Percentiles rank a stretch among this genome's conserved stretches.
These are phyloP conservation scores for Trametopsis cervina DNA, from an alignment of 768 basidiomycete species.

Conservation along the genomic window DNA sequence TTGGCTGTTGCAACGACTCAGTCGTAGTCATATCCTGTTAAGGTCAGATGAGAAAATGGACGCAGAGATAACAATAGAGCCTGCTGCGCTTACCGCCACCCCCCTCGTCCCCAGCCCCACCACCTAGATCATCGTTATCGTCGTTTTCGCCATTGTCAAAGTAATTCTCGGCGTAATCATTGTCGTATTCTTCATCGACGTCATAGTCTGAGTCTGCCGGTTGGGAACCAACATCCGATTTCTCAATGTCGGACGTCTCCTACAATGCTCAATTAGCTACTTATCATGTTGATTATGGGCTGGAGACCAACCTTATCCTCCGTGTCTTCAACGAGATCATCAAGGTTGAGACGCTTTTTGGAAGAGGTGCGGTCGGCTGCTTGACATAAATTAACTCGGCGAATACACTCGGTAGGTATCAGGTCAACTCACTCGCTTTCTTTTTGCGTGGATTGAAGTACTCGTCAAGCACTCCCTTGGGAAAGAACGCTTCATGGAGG, in stretches of 20 bases:
- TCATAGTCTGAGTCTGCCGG: conserved; percentile 70
- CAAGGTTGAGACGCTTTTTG: conserved; percentile 50
- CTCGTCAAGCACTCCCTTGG: conserved; percentile 63
- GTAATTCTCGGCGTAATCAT: conserved; percentile 87
- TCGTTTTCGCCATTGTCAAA: conserved; percentile 87
- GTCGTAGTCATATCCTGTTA: neutral
- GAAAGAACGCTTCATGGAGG: conserved; percentile 73
- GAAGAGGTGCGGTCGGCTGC: conserved; percentile 25
- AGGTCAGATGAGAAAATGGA: neutral
- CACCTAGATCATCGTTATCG: conserved; percentile 72
- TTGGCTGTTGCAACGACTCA: too few species aligned
- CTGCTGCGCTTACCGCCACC: conserved; percentile 4
- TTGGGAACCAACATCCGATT: conserved; percentile 62
- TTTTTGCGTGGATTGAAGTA: conserved; percentile 75
- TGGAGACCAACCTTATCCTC: conserved; percentile 43
- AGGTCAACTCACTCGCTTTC: conserved; percentile 17
- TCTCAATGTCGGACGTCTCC: conserved; percentile 69
- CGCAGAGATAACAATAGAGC: neutral
- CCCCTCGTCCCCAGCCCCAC: conserved; percentile 60
- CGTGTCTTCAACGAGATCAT: conserved; percentile 59
- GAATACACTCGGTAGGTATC: neutral
- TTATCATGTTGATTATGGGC: neutral
- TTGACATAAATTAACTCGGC: neutral
- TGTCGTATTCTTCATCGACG: conserved; percentile 86
- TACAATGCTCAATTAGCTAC: conserved; percentile 19